Percentiles rank a stretch among this genome's conserved stretches.
These are phyloP conservation scores for Neurospora intermedia DNA, from an alignment of 495 filamentous ascomycete species.

Conservation along the genomic window DNA sequence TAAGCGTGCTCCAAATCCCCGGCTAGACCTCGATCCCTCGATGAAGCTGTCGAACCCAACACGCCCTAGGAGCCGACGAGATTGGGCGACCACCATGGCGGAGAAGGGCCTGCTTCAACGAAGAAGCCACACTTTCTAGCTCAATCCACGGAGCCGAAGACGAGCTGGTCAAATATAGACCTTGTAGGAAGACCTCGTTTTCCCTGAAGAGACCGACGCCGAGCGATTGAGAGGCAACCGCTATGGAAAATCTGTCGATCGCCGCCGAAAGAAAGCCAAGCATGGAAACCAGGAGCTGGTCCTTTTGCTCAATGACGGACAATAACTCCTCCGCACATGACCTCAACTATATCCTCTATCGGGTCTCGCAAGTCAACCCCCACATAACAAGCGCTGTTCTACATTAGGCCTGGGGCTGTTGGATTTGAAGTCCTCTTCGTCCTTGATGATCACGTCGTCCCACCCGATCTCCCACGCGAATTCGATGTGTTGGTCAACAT, in stretches of 20 bases:
- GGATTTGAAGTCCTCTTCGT: no score
- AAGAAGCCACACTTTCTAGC: not conserved
- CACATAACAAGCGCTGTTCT: not conserved
- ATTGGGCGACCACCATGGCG: not conserved
- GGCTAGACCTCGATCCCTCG: not conserved
- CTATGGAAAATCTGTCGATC: accelerated
- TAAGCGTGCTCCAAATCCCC: not conserved
- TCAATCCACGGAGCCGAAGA: not conserved
- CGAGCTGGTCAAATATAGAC: not conserved
- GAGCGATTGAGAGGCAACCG: no score
- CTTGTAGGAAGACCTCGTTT: no score
- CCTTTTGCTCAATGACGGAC: not conserved
- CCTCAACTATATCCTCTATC: not conserved
- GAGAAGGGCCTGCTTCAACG: not conserved
- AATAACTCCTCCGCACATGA: not conserved
- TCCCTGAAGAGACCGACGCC: no score
- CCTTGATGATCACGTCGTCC: no score
- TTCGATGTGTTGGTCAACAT: no score
- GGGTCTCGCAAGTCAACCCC: not conserved
- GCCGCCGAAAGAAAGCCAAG: not conserved
- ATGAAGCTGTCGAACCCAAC: not conserved
- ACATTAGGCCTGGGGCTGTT: not conserved
- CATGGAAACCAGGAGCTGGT: not conserved
- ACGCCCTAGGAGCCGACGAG: not conserved
- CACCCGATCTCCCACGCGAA: no score